phyloP scores from a whole-genome alignment of 768 basidiomycete genomes.

The Trametes punicea region DNA sequence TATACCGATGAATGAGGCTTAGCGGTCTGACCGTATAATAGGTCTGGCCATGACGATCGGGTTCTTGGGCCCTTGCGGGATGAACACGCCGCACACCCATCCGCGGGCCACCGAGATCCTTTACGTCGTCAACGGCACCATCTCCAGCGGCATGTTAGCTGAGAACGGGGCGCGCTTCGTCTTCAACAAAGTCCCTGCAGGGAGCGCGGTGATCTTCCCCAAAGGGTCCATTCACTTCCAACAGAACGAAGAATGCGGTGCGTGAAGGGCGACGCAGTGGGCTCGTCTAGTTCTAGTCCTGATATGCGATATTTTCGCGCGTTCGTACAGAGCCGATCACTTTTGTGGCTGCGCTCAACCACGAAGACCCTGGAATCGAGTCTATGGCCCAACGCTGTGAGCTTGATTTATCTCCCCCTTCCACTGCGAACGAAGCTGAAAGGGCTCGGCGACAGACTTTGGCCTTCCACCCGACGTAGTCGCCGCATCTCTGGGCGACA shows the following conservation, averaged over 20 bases:
- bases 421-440: neutral
- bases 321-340: slow-evolving; percentile 20
- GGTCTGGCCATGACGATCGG: slow-evolving; percentile 28
- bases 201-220: slow-evolving; percentile 27
- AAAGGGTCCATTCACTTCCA: slow-evolving; percentile 32
- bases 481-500: slow-evolving; percentile 28
- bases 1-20: no score
- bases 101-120: slow-evolving; percentile 35
- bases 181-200: slow-evolving; percentile 23
- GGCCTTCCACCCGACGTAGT: slow-evolving; percentile 30
- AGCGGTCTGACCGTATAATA: no score
- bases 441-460: slow-evolving; percentile 17
- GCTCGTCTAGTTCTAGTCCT: no score
- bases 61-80: slow-evolving; percentile 30
- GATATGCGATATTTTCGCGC: neutral
- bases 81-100: slow-evolving; percentile 37
- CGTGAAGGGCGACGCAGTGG: no score
- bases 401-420: neutral
- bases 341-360: slow-evolving; percentile 30
- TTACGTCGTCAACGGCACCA: slow-evolving; percentile 30
- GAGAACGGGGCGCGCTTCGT: slow-evolving; percentile 32
- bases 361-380: slow-evolving; percentile 28
- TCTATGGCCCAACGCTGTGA: slow-evolving; percentile 29
- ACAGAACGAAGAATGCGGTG: slow-evolving; percentile 27
- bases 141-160: slow-evolving; percentile 26